These are phyloP conservation scores for Davidsoniella australis DNA, from an alignment of 2,329 filamentous ascomycete genomes.

Conservation along the genomic window DNA sequence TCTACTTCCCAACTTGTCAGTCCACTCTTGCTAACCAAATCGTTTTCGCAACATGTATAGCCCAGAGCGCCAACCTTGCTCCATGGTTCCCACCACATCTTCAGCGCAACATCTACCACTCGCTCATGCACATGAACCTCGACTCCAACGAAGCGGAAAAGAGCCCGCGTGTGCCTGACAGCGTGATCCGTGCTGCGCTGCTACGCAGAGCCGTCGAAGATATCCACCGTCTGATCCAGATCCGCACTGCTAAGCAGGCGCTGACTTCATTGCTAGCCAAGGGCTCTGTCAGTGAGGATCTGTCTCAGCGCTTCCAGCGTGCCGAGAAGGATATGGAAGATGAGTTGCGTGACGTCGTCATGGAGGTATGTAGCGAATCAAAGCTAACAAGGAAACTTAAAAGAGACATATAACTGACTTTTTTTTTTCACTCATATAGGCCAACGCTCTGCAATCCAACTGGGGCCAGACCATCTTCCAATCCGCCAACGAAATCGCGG, in stretches of 20 bases:
- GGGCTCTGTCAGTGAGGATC: constrained; percentile 85
- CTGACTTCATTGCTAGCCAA: constrained; percentile 68
- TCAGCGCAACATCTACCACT: constrained; percentile 87
- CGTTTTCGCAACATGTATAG: constrained; percentile 23
- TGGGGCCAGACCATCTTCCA: constrained; percentile 97
- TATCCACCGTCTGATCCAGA: constrained; percentile 76
- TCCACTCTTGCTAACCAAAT: constrained; percentile 11
- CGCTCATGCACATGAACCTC: constrained; percentile 64
- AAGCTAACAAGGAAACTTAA: not conserved
- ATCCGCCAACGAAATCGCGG: constrained; percentile 86
- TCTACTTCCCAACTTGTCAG: constrained; percentile 1
- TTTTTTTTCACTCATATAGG: constrained; percentile 32
- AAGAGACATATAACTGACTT: not conserved
- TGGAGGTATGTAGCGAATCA: constrained; percentile 48
- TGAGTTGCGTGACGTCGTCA: constrained; percentile 83
- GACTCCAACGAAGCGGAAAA: constrained; percentile 55
- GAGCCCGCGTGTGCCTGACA: constrained; percentile 56
- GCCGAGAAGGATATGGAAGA: constrained; percentile 97
- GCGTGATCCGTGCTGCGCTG: constrained; percentile 72
- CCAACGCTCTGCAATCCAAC: constrained; percentile 71
- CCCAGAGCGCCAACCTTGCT: constrained; percentile 65
- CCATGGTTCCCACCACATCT: constrained; percentile 90
- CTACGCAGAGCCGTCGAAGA: constrained; percentile 82
- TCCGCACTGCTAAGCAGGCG: constrained; percentile 77
- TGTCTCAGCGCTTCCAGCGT: constrained; percentile 81